phyloP scores from a whole-genome alignment of 768 basidiomycete species.

The Clathrus columnatus region DNA sequence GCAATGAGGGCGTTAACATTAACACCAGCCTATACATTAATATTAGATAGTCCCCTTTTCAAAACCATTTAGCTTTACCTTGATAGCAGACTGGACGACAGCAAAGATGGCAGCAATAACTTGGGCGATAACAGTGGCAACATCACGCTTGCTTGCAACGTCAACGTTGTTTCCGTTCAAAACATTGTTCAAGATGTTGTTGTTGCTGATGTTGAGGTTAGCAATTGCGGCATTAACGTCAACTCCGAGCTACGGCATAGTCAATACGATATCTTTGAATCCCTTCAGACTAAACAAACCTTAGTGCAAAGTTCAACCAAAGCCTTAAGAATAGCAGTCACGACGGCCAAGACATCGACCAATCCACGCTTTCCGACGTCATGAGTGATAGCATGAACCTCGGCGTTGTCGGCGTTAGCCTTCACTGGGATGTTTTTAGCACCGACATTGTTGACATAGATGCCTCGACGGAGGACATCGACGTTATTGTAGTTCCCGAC shows the following conservation, averaged over 20 bases:
- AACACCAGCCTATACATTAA: not conserved
- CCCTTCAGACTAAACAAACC: not conserved
- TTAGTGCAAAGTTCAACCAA: not conserved
- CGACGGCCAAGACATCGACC: not conserved
- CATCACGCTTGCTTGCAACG: not conserved
- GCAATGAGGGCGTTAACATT: not conserved
- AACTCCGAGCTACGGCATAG: not conserved
- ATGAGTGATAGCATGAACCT: not conserved
- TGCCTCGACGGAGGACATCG: not conserved
- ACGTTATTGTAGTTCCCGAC: not conserved
- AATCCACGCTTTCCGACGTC: not conserved
- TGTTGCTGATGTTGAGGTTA: not conserved
- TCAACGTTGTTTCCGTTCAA: not conserved
- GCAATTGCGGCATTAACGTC: not conserved
- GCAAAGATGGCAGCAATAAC: not conserved
- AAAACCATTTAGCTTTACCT: not conserved
- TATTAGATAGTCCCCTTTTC: not conserved
- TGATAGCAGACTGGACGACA: not conserved
- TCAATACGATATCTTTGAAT: not conserved
- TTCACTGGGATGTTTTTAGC: not conserved
- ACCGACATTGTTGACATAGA: not conserved
- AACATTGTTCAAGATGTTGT: not conserved
- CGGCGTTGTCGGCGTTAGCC: not conserved
- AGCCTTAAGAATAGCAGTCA: not conserved
- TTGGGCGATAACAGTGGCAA: not conserved